Evolutionary conservation across 2,329 filamentous ascomycete species (phyloP), one percentile per base, ranked within the genome.

Genomic region (Xylaria polymorpha): DNA sequence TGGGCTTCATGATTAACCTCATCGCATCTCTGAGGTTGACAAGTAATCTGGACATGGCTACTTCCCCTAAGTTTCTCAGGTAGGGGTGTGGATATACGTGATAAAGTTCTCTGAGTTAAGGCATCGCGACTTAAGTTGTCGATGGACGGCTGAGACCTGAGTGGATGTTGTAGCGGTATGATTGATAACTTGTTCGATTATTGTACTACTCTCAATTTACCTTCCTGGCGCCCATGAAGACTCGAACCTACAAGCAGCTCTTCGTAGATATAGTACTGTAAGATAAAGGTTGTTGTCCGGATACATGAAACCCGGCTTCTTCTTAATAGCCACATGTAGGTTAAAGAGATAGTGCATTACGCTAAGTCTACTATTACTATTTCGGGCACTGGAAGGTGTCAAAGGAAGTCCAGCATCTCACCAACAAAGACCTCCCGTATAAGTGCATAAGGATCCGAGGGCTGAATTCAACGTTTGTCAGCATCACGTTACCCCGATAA

Each of bases 401-500:
- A 7, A 20, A 44, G n/a, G n/a, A 44, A 20, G 6, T 20, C 3
- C 8, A 44, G n/a, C 6, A 48, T 50, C 46, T 50, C 29, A 29
- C 10, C 35, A 37, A 32, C 48, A 51, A 51, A n/a, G 15, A 51
- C 48, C 4, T n/a, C 32, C 32, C 51, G 32, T 39, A 56, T 56
- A 56, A 56, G 18, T 39, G 51, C 51, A 56, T 56, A 56, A 32
- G 50, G 22, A 53, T 53, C 14, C 9, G 20, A 22, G 32, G n/a
- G 51, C n/a, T 55, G 15, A 4, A n/a, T 7, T 5, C 1, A 18
- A 9, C 7, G 51, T 55, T n/a, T 56, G 32, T 39, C 32, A 56
- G 32, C 51, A 20, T 35, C 22, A 46, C 3, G 9, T 46, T 60
- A 9, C 57, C 25, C 29, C 41, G 15, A 60, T 48, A 60, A 48